Evolutionary conservation across 192 early-diverging fungal genomes (phyloP).

Genomic region (Mortierella claussenii): DNA sequence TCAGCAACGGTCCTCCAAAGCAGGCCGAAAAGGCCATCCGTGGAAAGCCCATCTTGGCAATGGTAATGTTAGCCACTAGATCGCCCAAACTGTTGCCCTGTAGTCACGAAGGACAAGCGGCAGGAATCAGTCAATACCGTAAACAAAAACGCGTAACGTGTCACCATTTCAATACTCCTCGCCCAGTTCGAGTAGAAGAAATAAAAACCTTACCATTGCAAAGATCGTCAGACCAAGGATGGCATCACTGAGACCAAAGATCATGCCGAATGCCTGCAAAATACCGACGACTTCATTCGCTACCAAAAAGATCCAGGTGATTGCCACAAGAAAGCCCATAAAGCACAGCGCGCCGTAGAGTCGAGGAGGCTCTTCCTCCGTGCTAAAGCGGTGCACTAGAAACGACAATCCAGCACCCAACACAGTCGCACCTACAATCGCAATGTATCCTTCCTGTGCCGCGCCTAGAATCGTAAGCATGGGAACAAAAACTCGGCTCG

Average conservation of each 20-base stretch:
- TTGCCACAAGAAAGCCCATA: constrained; percentile 80
- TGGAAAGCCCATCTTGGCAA: constrained; percentile 91
- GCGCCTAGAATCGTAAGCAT: constrained; percentile 19
- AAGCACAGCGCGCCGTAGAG: constrained; percentile 63
- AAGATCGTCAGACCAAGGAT: constrained; percentile 87
- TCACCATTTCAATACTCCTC: no score
- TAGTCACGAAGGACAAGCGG: no score
- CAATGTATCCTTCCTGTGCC: constrained; percentile 20
- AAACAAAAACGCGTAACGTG: no score
- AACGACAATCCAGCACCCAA: constrained; percentile 38
- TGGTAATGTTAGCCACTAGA: constrained; percentile 91
- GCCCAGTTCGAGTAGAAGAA: no score
- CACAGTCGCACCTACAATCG: constrained; percentile 36
- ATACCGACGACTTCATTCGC: constrained; percentile 93
- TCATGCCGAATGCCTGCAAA: constrained; percentile 82
- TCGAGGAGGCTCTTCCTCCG: constrained; percentile 51
- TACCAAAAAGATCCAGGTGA: constrained; percentile 89
- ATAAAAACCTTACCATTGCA: constrained; percentile 82
- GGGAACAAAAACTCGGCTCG: no score
- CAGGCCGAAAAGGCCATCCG: constrained; percentile 96
- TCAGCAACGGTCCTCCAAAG: constrained; percentile 93
- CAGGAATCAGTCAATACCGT: no score
- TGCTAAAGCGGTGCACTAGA: constrained; percentile 47
- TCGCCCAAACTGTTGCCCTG: constrained; percentile 87
- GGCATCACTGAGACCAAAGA: constrained; percentile 81